A percentile compares a stretch with the other conserved stretches of the same genome.
Evolutionary conservation across 768 basidiomycete species (phyloP).

Genomic region (Boletus rubescentipes): DNA sequence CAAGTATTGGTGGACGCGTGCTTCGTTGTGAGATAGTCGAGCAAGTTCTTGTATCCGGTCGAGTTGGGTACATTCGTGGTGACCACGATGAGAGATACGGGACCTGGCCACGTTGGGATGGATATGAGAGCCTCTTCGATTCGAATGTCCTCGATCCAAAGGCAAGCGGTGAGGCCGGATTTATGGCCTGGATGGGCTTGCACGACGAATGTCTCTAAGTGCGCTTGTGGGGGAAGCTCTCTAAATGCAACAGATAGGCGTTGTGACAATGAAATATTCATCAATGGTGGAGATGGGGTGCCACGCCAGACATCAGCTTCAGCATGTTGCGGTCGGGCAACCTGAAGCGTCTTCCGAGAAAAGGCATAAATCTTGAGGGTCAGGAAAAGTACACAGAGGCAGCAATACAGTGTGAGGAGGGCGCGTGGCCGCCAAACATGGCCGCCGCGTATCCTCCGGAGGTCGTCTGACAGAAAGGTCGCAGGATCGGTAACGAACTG

Average conservation of each 20-base stretch:
- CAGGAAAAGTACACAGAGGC: slow-evolving; percentile 40
- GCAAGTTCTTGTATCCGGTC: slow-evolving; percentile 21
- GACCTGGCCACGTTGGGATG: slow-evolving; percentile 45
- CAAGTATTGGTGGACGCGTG: slow-evolving; percentile 30
- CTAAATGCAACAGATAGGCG: slow-evolving; percentile 38
- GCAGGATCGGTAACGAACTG: slow-evolving; percentile 26
- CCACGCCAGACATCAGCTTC: not conserved
- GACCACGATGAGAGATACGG: slow-evolving; percentile 49
- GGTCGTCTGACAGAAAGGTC: slow-evolving; percentile 26
- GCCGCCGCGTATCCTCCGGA: slow-evolving; percentile 24
- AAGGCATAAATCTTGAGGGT: slow-evolving; percentile 29
- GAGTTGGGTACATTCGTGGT: slow-evolving; percentile 35
- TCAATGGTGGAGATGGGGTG: slow-evolving; percentile 21
- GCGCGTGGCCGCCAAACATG: slow-evolving; percentile 32
- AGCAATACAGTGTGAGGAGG: slow-evolving; percentile 39
- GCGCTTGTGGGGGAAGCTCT: slow-evolving; percentile 23
- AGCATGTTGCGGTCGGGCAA: not conserved
- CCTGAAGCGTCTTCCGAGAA: slow-evolving; percentile 5
- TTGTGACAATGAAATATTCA: slow-evolving; percentile 31
- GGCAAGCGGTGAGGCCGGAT: slow-evolving; percentile 44
- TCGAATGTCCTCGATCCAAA: slow-evolving; percentile 43
- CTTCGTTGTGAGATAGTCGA: slow-evolving; percentile 9
- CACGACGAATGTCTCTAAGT: slow-evolving; percentile 39
- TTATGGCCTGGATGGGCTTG: slow-evolving; percentile 10
- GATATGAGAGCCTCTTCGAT: slow-evolving; percentile 38